A percentile compares a stretch with the other conserved stretches of the same genome.
These are phyloP conservation scores for Ustilaginoidea virens DNA, from an alignment of 2,329 filamentous ascomycete species.

Conservation along the genomic window DNA sequence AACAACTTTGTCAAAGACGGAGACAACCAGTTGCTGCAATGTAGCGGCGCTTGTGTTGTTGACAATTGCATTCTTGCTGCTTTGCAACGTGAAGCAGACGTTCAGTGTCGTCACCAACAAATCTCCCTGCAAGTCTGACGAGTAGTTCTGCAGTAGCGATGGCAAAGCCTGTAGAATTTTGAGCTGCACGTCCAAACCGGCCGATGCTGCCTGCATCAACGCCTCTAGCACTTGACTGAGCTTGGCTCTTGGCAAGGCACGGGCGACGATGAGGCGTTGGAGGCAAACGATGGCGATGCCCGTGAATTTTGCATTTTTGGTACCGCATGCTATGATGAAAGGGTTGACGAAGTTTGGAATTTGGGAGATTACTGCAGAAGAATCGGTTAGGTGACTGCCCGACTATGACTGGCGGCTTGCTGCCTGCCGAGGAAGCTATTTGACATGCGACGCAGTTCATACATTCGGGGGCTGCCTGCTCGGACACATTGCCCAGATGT, in stretches of 20 bases:
- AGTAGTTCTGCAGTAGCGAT: constrained; percentile 80
- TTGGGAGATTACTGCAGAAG: constrained; percentile 61
- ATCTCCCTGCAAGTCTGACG: constrained; percentile 63
- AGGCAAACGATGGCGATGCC: constrained; percentile 77
- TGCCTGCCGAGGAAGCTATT: too few relatives aligned
- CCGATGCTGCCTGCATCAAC: constrained; percentile 68
- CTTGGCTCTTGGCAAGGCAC: constrained; percentile 62
- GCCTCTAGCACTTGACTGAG: constrained; percentile 80
- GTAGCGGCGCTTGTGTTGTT: constrained; percentile 96
- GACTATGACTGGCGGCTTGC: too few relatives aligned
- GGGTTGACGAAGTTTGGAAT: constrained; percentile 77
- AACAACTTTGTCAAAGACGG: constrained; percentile 83
- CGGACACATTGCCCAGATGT: constrained; percentile 18
- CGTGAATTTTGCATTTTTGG: constrained; percentile 81
- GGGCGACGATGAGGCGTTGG: constrained; percentile 72
- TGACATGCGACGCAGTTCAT: constrained; percentile 6
- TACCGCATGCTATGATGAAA: constrained; percentile 84
- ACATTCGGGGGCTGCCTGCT: constrained; percentile 24
- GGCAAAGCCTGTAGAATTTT: constrained; percentile 91
- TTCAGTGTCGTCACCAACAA: constrained; percentile 71
- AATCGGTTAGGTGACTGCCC: too few relatives aligned
- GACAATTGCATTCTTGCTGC: constrained; percentile 82
- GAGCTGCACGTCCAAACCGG: constrained; percentile 76
- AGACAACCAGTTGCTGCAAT: constrained; percentile 80
- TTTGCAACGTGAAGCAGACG: constrained; percentile 82